Conservation (phyloP, 257 asterid genomes). For the Nicotiana knightiana region DNA sequence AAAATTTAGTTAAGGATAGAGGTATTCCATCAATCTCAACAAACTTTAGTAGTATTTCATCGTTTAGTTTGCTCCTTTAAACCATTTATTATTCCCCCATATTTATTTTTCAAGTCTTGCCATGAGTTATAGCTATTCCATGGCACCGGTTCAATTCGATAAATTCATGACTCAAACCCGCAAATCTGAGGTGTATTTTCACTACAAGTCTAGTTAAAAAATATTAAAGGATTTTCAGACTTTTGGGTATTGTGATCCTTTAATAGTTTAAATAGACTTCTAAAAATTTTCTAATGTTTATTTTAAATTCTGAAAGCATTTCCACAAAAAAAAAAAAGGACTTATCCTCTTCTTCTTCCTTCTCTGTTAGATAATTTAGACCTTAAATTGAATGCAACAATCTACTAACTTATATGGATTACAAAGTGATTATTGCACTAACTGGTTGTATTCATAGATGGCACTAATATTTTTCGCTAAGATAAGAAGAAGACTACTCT, state of each 20-base stretch:
- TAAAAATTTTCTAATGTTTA: too few relatives aligned
- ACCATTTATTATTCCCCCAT: not conserved
- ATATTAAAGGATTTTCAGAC: too few relatives aligned
- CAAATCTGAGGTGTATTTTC: not conserved
- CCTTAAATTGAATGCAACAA: not conserved
- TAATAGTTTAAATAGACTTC: too few relatives aligned
- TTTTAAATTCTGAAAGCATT: not conserved
- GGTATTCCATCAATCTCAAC: too few relatives aligned
- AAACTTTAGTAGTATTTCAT: too few relatives aligned
- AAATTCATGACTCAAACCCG: not conserved
- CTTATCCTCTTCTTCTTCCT: not conserved
- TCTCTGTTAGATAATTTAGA: not conserved
- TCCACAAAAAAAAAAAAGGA: not conserved
- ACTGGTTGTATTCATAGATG: not conserved
- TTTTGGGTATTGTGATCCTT: too few relatives aligned
- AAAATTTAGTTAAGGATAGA: too few relatives aligned
- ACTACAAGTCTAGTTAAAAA: not conserved
- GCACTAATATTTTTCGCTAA: not conserved
- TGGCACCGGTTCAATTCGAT: not conserved
- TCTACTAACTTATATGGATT: not conserved
- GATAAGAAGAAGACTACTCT: not conserved
- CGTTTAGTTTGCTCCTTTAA: too few relatives aligned
- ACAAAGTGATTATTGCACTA: not conserved
- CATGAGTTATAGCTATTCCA: not conserved
- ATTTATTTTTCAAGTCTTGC: not conserved